A percentile compares a stretch with the other conserved stretches of the same genome.
Evolutionary conservation across 2,329 filamentous ascomycete genomes (phyloP).

Genomic region (Furcasterigmium sp.): DNA sequence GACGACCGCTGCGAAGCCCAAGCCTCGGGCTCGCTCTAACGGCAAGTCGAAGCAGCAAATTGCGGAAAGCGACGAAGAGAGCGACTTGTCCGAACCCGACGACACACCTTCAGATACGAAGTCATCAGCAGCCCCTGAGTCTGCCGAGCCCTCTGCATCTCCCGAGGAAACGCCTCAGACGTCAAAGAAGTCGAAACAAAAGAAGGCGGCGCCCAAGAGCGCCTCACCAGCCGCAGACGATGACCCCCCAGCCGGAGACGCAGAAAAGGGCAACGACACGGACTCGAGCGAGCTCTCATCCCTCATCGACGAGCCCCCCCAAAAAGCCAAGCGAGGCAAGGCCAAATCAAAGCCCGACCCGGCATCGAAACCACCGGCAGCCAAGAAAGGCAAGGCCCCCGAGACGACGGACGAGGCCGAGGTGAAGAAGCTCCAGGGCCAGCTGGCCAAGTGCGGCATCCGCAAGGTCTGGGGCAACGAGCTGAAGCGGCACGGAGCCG

Average conservation of each 20-base stretch:
- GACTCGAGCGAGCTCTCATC: slow-evolving; percentile 55
- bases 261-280: background rate
- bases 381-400: slow-evolving; percentile 10
- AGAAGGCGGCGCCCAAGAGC: slow-evolving; percentile 4
- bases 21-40: background rate
- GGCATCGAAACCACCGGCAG: slow-evolving; percentile 19
- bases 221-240: slow-evolving; percentile 3
- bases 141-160: slow-evolving; percentile 3
- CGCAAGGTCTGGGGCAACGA: slow-evolving; percentile 89
- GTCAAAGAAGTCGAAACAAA: slow-evolving; percentile 1
- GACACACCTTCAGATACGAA: background rate
- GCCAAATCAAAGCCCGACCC: slow-evolving; percentile 43
- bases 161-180: slow-evolving; percentile 14
- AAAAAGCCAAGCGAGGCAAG: slow-evolving; percentile 39
- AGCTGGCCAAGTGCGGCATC: slow-evolving; percentile 84
- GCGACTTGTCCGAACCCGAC: background rate
- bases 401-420: slow-evolving; percentile 66
- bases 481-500: slow-evolving; percentile 67
- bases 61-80: background rate
- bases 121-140: slow-evolving; percentile 12
- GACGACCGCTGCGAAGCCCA: background rate
- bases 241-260: slow-evolving; percentile 3
- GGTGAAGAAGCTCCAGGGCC: slow-evolving; percentile 82
- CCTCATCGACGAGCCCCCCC: slow-evolving; percentile 68
- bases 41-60: background rate